These are phyloP conservation scores for Conticribra weissflogii DNA, from an alignment of 108 stramenopile species.

Conservation along the genomic window DNA sequence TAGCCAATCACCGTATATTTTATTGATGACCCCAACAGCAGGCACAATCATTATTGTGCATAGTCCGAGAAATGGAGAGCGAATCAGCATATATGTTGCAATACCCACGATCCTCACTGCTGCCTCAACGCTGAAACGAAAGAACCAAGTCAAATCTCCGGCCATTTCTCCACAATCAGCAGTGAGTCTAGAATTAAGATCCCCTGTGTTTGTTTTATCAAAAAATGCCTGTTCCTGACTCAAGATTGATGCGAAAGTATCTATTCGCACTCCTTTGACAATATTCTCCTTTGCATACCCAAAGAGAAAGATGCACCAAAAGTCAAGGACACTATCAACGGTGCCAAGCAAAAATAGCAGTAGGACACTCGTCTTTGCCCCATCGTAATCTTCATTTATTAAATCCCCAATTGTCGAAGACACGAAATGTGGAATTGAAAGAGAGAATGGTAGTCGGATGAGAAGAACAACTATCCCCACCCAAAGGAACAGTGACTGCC, in stretches of 20 bases:
- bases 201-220: constrained; percentile 74
- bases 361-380: constrained; percentile 72
- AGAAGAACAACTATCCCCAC: constrained; percentile 82
- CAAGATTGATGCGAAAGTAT: constrained; percentile 73
- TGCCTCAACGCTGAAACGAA: constrained; percentile 87
- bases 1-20: constrained; percentile 85
- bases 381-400: constrained; percentile 58
- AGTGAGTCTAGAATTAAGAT: constrained; percentile 81
- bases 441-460: constrained; percentile 84
- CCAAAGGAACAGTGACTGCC: constrained; percentile 77
- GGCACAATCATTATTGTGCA: constrained; percentile 83
- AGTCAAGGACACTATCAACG: constrained; percentile 80
- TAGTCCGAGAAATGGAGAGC: constrained; percentile 70
- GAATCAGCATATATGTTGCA: constrained; percentile 78
- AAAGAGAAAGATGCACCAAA: constrained; percentile 92
- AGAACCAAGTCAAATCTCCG: constrained; percentile 91
- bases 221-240: constrained; percentile 85
- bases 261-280: constrained; percentile 74
- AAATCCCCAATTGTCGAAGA: constrained; percentile 78
- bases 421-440: constrained; percentile 89
- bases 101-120: constrained; percentile 86
- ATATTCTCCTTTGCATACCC: constrained; percentile 87
- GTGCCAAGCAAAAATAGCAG: constrained; percentile 82
- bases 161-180: constrained; percentile 90
- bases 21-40: constrained; percentile 82